These are phyloP conservation scores for Cucurbita ficifolia DNA, from an alignment of 306 rosid genomes.

Conservation along the genomic window DNA sequence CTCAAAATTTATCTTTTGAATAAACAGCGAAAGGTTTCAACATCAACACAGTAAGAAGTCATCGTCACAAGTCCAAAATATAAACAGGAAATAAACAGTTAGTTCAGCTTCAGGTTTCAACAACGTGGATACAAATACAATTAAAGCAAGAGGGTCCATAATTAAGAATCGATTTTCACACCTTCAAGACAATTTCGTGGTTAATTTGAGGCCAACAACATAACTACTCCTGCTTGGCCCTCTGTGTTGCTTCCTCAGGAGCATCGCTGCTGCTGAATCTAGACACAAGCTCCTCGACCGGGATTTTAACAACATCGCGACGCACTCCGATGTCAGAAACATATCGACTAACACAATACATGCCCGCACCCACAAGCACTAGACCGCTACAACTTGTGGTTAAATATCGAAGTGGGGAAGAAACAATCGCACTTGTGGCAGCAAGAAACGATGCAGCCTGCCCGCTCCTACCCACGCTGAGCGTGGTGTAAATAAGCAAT, in stretches of 20 bases:
- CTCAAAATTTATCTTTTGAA: not conserved
- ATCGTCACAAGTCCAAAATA: not conserved
- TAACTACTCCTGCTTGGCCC: not conserved
- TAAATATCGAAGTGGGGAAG: conserved; percentile 22
- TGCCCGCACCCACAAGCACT: conserved; percentile 22
- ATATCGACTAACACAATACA: conserved; percentile 30
- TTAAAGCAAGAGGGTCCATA: not conserved
- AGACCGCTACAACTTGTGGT: conserved; percentile 18
- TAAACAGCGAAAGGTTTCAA: not conserved
- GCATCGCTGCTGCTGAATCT: not conserved
- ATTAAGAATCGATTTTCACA: not conserved
- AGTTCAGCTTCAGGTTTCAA: not conserved
- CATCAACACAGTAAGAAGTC: not conserved
- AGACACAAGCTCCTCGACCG: conserved; percentile 36
- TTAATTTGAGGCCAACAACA: not conserved
- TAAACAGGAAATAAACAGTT: too few relatives aligned
- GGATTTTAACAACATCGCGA: conserved; percentile 34
- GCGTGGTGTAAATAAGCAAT: conserved; percentile 20
- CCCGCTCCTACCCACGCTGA: conserved; percentile 42
- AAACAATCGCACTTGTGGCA: conserved; percentile 23
- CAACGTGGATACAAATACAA: not conserved
- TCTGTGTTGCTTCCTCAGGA: conserved; percentile 15
- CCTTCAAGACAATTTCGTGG: not conserved
- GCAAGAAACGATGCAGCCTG: conserved; percentile 40
- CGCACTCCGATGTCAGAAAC: conserved; percentile 43